A percentile compares a stretch with the other conserved stretches of the same genome.
Conservation (phyloP, 305 asterid species). For the Nicotiana rustica region DNA sequence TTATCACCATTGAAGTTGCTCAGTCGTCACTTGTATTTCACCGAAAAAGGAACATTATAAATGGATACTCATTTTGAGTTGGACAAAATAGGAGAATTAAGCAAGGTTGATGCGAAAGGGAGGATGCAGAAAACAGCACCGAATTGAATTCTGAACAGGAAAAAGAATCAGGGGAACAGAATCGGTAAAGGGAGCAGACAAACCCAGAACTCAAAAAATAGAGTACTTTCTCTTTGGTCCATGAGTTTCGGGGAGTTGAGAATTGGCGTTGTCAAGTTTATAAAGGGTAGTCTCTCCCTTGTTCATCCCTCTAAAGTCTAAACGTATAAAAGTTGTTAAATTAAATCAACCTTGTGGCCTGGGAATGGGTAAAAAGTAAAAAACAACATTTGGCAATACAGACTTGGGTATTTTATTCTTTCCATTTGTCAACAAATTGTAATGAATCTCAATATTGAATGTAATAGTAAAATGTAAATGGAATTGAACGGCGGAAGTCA, state of each 20-base stretch:
- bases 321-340: background rate
- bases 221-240: background rate
- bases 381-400: background rate
- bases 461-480: too few relatives aligned
- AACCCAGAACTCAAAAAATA: background rate
- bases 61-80: background rate
- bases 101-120: background rate
- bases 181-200: background rate
- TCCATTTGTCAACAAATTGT: too few relatives aligned
- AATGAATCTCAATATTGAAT: too few relatives aligned
- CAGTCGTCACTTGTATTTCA: background rate
- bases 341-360: background rate
- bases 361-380: too few relatives aligned
- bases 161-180: conserved; percentile 1
- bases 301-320: background rate
- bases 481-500: too few relatives aligned
- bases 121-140: background rate
- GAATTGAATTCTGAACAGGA: background rate
- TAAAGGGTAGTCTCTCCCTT: background rate
- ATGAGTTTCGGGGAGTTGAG: background rate
- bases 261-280: background rate
- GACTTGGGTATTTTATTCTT: too few relatives aligned
- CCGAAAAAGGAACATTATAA: background rate
- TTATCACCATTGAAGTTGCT: conserved; percentile 64
- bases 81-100: background rate